A percentile compares a stretch with the other conserved stretches of the same genome.
These are phyloP conservation scores for Imleria badia DNA, from an alignment of 768 basidiomycete genomes.

Conservation along the genomic window DNA sequence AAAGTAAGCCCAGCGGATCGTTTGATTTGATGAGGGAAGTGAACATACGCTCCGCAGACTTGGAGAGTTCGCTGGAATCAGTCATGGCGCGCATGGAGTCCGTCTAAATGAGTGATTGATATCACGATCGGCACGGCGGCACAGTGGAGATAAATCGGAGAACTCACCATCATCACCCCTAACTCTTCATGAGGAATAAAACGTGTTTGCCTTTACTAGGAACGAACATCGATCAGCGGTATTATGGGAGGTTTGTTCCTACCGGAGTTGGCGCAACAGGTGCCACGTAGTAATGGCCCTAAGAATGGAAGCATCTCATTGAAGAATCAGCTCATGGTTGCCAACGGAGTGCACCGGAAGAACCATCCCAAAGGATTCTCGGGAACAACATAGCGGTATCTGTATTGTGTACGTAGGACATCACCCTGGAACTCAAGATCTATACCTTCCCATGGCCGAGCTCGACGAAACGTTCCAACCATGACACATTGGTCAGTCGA, in stretches of 20 bases:
- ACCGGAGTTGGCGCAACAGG: neutral
- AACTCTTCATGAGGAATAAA: slow-evolving; percentile 1
- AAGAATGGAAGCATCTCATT: neutral
- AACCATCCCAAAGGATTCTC: neutral
- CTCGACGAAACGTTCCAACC: slow-evolving; percentile 30
- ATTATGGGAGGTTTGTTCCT: neutral
- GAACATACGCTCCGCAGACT: slow-evolving; percentile 5
- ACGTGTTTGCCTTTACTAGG: slow-evolving; percentile 7
- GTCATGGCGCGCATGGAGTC: slow-evolving; percentile 10
- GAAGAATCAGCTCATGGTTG: neutral
- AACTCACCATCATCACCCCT: neutral
- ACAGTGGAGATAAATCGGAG: neutral
- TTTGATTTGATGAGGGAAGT: slow-evolving; percentile 15
- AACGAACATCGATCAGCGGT: neutral
- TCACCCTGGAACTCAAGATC: neutral
- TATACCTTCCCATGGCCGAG: slow-evolving; percentile 12
- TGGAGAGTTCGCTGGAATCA: neutral
- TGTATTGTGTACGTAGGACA: slow-evolving; percentile 1
- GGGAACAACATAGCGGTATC: neutral
- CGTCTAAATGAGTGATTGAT: neutral
- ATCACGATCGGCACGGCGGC: neutral
- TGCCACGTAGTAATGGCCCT: no score
- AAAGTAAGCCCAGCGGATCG: slow-evolving; percentile 17
- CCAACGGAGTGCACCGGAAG: neutral
- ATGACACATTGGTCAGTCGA: slow-evolving; percentile 20